Evolutionary conservation across 345 rosid genomes (phyloP).

Genomic region (Eucalyptus curtisii): DNA sequence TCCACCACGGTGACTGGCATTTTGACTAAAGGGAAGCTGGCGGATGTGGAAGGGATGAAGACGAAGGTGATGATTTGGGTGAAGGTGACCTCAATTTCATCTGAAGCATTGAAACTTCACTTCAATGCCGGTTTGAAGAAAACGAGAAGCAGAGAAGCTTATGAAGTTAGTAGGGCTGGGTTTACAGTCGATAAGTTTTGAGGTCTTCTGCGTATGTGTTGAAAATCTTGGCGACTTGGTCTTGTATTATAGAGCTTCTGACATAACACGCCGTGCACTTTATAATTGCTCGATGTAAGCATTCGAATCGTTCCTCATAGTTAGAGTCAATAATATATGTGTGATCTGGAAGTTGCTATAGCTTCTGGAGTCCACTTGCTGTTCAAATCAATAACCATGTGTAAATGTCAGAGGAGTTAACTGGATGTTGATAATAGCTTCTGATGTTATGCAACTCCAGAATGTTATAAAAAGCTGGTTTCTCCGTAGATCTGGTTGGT

Average conservation of each 20-base stretch:
- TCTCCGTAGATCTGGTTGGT: neutral
- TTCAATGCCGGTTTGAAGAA: constrained; percentile 75
- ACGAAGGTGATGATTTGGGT: constrained; percentile 82
- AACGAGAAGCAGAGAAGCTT: constrained; percentile 59
- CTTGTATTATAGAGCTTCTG: neutral
- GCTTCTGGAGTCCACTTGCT: neutral
- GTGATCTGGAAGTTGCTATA: neutral
- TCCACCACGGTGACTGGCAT: constrained; percentile 47
- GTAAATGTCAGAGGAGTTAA: neutral
- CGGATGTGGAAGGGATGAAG: constrained; percentile 83
- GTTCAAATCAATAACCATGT: neutral
- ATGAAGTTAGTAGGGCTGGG: constrained; percentile 73
- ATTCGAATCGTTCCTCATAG: neutral
- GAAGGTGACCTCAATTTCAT: constrained; percentile 58
- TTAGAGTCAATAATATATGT: neutral
- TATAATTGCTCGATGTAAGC: neutral
- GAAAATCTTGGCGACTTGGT: neutral
- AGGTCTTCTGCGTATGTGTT: neutral
- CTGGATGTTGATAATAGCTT: neutral
- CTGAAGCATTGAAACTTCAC: constrained; percentile 63
- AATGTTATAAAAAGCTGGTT: neutral
- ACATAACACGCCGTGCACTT: neutral
- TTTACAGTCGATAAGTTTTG: constrained; percentile 65
- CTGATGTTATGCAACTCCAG: neutral
- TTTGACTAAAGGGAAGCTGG: constrained; percentile 76